Base-by-base conservation (phyloP, 257 asterid species). In the Salvia splendens region DNA sequence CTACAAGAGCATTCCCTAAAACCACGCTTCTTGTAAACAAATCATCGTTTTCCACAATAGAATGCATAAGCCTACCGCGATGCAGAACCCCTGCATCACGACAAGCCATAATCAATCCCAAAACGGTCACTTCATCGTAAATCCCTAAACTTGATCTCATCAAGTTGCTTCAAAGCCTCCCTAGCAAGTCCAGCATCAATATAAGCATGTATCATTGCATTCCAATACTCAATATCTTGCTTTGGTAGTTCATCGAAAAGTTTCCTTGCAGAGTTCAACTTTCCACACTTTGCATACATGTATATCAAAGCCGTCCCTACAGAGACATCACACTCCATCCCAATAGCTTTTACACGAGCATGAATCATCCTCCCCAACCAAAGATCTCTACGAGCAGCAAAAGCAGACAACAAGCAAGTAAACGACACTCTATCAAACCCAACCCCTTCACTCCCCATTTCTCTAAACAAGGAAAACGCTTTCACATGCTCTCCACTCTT, bases 21-120 rank as follows among this genome's bases (percentile, higher is more conserved):
- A 80, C 65, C 33, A 75, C 8, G 59, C 78, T 77, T 45, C 46
- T 48, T 66, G 49, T 74, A 6, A 71, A 65, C 67, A 5, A 41
- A 11, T 68, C 74, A 28, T 63, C 59, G 35, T 67, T 69, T 74
- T 73, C 79, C 64, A 78, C 56, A 48, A 73, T 69, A 61, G 84
- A 81, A 65, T 83, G 83, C 17, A 74, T 33, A 45, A 16, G 11
- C 51, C 42, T 76, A 47, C 86, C 80, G 8, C 33, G 64, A 33
- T 41, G 66, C 20, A 81, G 61, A n/a, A 73, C 73, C 50, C 79
- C 82, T 7, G 70, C 73, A 73, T 83, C 86, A 54, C 89, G 84
- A 36, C 81, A 81, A 73, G 84, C 84, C 84, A 56, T 78, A 15
- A 83, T 71, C 17, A 83, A 20, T 66, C 86, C 89, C 8, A 83